A percentile compares a stretch with the other conserved stretches of the same genome.
Conservation (phyloP, 1,284 basidiomycete genomes). For the Microbotryomycetes sp. region DNA sequence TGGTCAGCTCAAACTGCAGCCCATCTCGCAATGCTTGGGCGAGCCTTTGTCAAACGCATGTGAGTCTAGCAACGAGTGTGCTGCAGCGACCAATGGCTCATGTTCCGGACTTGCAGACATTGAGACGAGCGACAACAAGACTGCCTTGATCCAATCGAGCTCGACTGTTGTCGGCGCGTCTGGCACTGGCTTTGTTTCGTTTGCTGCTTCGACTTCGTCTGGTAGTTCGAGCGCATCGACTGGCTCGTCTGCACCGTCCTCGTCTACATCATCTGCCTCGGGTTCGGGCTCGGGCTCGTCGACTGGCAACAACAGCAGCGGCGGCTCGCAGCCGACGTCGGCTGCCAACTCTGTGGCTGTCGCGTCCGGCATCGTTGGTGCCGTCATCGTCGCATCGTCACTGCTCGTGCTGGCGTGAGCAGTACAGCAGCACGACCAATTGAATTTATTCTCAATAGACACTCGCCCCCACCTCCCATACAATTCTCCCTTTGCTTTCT, state of each 20-base stretch:
- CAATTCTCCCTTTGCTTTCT: too few relatives aligned
- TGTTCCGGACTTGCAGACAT: constrained; percentile 3
- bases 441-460: too few relatives aligned
- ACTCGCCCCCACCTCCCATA: too few relatives aligned
- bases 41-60: constrained; percentile 52
- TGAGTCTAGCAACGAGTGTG: background rate
- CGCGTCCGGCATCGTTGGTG: background rate
- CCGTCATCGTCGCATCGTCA: background rate
- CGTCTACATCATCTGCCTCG: background rate
- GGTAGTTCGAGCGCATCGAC: too few relatives aligned
- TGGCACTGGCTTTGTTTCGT: constrained; percentile 20
- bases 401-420: background rate
- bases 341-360: background rate
- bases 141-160: constrained; percentile 6
- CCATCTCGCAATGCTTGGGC: constrained; percentile 60
- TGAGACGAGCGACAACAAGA: constrained; percentile 21
- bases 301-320: background rate
- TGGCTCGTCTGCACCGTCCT: too few relatives aligned
- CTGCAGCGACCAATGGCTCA: background rate
- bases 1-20: constrained; percentile 53
- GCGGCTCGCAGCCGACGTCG: background rate
- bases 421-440: too few relatives aligned
- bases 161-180: constrained; percentile 16
- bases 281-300: background rate
- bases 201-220: background rate